Evolutionary conservation across 169 alveolate genomes (phyloP), one percentile per base, ranked within the genome.

Genomic region (Cryptosporidium viatorum): DNA sequence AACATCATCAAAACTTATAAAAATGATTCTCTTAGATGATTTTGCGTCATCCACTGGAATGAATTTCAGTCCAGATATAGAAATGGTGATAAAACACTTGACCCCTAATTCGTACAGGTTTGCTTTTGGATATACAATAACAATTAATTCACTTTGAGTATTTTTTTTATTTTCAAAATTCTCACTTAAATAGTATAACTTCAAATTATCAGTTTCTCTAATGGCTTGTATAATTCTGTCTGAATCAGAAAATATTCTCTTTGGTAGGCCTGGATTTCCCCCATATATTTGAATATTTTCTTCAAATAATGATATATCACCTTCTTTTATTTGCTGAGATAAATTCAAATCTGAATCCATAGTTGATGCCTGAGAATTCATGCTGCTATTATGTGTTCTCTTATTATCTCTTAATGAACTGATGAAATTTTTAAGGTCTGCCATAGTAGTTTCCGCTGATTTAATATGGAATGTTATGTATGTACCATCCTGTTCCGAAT

Each of bases 361-460:
- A 37, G 89, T 80, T 21, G 89, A 80, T 43, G 89, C 75, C 18
- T 80, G 67, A 1, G 89, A 80, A 21, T 80, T 69, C 41, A 80
- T 3, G 62, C 75, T 80, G 8, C 29, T 39, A 16, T 60, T 9
- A 16, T 35, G 45, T 6, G 48, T 23, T 43, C 74, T 80, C 51
- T 80, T 80, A 31, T 12, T 23, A 23, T 60, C 68, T 55, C n/a
- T 73, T 59, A 62, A 29, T 21, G 62, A 41, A 21, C 21, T 29
- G 6, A 80, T 41, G 51, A 45, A 41, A 16, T 39, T 37, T 50
- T 62, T 80, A 37, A 80, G 67, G 26, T 80, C 68, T 65, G 31
- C 62, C 5, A 75, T 16, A 43, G 45, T 31, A 2, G 68, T 62
- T 7, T 60, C 48, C 1, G 48, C 52, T 2, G 65, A 21, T 26